Evolutionary conservation across 106 monocot genomes (phyloP).

Genomic region (Agapanthus africanus): DNA sequence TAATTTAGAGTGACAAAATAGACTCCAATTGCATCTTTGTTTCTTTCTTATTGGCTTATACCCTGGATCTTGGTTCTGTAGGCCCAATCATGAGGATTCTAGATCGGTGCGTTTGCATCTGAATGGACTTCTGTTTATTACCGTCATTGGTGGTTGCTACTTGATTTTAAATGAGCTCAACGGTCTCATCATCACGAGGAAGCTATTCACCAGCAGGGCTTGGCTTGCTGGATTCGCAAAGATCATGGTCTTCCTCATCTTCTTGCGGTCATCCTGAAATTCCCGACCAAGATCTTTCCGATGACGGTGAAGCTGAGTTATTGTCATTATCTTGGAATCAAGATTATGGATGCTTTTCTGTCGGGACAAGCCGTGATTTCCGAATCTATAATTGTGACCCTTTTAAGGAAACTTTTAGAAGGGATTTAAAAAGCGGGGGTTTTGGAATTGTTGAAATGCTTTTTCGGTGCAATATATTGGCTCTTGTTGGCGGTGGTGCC

Average conservation of each 20-base stretch:
- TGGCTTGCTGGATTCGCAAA: slow-evolving; percentile 39
- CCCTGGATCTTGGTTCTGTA: no score
- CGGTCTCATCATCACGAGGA: slow-evolving; percentile 38
- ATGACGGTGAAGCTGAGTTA: slow-evolving; percentile 32
- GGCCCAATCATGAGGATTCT: no score
- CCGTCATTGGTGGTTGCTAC: no score
- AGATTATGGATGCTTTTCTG: slow-evolving; percentile 73
- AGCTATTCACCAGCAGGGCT: slow-evolving; percentile 16
- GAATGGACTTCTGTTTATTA: no score
- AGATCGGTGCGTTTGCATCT: no score
- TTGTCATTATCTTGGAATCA: slow-evolving; percentile 93
- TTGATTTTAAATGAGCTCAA: slow-evolving; percentile 51
- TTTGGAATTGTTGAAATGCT: slow-evolving; percentile 91
- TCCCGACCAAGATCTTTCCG: slow-evolving; percentile 19
- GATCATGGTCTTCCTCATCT: slow-evolving; percentile 20
- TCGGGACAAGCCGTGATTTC: slow-evolving; percentile 74
- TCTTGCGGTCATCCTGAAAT: slow-evolving; percentile 31
- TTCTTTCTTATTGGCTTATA: no score
- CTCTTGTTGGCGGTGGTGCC: slow-evolving; percentile 78
- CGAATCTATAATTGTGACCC: slow-evolving; percentile 78
- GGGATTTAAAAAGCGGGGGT: slow-evolving; percentile 74
- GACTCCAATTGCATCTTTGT: no score
- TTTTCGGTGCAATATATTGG: slow-evolving; percentile 81
- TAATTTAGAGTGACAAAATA: no score
- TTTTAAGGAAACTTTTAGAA: slow-evolving; percentile 83